Base-by-base conservation (phyloP, 2,329 filamentous ascomycete species). In the Microthyrium microscopicum region DNA sequence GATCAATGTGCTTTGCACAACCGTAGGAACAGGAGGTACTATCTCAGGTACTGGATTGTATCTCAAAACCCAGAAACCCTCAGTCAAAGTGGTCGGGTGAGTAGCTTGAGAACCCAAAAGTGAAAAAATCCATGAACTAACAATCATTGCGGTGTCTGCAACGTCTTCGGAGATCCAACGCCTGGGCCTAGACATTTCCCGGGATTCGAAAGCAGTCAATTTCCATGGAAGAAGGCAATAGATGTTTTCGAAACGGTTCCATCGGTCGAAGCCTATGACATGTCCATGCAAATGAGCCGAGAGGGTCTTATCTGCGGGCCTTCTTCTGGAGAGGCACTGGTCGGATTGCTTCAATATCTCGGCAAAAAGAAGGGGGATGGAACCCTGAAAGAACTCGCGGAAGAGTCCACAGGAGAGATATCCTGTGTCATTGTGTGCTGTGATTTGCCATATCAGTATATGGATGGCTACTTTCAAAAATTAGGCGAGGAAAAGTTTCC, bases 391-490 rank as follows among this genome's bases (percentile, higher is more conserved):
- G 51, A 61, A 7, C 46, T 71, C 2, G 53, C 57, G 1, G 60
- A 58, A 1, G 45, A 52, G 1, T 55, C 61, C 20, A 26, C 20
- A n/a, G 63, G 64, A 1, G 50, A 58, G 31, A 53, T 66, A 2
- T 56, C 64, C 39, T 69, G 64, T 29, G 68, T 70, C 1, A 75
- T 75, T 46, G 47, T 73, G 3, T 75, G 70, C 49, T 73, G 70
- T 37, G 71, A 76, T 36, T 41, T 75, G 18, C 71, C 71, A 0
- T 74, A 75, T 40, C 70, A 74, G 44, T 74, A 74, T 38, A 61
- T 74, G 28, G 54, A 60, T 17, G 66, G 68, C 41, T 74, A 74
- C 43, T 74, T 72, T 41, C 56, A 64, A 18, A 71, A 70, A 41
- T 51, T 73, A 8, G 60, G 55, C 2, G 41, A 54, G 2, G 51